Evolutionary conservation across 2,329 filamentous ascomycete genomes (phyloP).

Genomic region (Rhynchosporium graminicola): DNA sequence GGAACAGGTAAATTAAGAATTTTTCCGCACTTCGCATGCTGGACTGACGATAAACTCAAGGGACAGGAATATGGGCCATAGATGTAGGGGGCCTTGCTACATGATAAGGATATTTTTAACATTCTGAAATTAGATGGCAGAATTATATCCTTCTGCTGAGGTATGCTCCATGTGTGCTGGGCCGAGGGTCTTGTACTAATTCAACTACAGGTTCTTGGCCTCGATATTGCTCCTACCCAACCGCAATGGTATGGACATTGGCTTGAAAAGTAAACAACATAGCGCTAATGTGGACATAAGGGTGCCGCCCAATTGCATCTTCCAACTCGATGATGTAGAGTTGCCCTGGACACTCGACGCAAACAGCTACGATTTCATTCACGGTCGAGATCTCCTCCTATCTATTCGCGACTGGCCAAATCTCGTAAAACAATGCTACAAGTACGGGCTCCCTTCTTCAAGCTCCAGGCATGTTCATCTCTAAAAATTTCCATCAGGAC

Average conservation of each 20-base stretch:
- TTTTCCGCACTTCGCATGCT: background rate
- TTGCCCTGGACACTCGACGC: slow-evolving; percentile 49
- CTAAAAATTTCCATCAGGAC: background rate
- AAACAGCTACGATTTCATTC: slow-evolving; percentile 52
- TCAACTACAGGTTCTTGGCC: slow-evolving; percentile 31
- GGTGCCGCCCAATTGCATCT: slow-evolving; percentile 51
- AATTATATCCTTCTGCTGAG: slow-evolving; percentile 39
- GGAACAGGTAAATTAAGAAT: slow-evolving; percentile 24
- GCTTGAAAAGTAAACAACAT: background rate
- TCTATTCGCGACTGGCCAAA: slow-evolving; percentile 29
- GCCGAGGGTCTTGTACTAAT: background rate
- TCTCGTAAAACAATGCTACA: slow-evolving; percentile 29
- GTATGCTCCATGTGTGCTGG: slow-evolving; percentile 22
- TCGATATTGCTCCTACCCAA: slow-evolving; percentile 41
- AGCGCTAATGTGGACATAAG: slow-evolving; percentile 29
- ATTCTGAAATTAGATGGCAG: slow-evolving; percentile 24
- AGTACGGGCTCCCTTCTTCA: slow-evolving; percentile 33
- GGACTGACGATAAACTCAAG: slow-evolving; percentile 1
- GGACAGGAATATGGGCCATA: slow-evolving; percentile 34
- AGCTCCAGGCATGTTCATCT: background rate
- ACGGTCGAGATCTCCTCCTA: slow-evolving; percentile 36
- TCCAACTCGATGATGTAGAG: slow-evolving; percentile 55
- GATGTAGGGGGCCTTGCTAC: slow-evolving; percentile 16
- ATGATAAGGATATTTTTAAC: background rate
- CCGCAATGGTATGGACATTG: slow-evolving; percentile 29